phyloP scores from a whole-genome alignment of 805 yeast species.

The Sugiyamaella boreocaroliniensis region DNA sequence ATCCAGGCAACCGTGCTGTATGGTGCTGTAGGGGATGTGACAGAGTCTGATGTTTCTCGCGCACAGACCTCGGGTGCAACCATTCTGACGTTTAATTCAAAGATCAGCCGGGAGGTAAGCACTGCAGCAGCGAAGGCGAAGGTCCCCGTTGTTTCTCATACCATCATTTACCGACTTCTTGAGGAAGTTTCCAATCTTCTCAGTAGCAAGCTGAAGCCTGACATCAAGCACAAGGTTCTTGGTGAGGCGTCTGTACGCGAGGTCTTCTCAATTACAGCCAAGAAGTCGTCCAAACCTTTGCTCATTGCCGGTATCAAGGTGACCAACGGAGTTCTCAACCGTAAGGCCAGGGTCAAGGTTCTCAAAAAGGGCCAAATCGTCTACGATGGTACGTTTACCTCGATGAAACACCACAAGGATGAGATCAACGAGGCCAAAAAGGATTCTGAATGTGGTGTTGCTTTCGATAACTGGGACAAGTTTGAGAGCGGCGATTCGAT shows the following conservation, averaged over 20 bases:
- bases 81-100: conserved; percentile 70
- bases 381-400: conserved; percentile 55
- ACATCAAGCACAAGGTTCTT: conserved; percentile 54
- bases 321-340: conserved; percentile 55
- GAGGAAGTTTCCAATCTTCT: conserved; percentile 72
- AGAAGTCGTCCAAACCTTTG: conserved; percentile 38
- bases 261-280: conserved; percentile 60
- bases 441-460: conserved; percentile 86
- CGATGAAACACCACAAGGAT: conserved; percentile 76
- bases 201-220: conserved; percentile 55
- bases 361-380: conserved; percentile 43
- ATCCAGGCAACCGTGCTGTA: conserved; percentile 63
- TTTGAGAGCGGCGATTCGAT: conserved; percentile 71
- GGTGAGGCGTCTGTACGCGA: conserved; percentile 67
- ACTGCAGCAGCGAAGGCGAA: conserved; percentile 50
- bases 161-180: conserved; percentile 79
- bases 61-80: conserved; percentile 66
- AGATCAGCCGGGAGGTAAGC: conserved; percentile 57
- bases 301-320: conserved; percentile 88
- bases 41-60: conserved; percentile 57
- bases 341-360: conserved; percentile 54
- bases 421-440: conserved; percentile 70
- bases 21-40: conserved; percentile 72
- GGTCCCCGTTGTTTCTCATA: conserved; percentile 57
- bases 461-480: conserved; percentile 58